A percentile compares a stretch with the other conserved stretches of the same genome.
phyloP scores from a whole-genome alignment of 768 basidiomycete species.

The Rhodotorula toruloides region DNA sequence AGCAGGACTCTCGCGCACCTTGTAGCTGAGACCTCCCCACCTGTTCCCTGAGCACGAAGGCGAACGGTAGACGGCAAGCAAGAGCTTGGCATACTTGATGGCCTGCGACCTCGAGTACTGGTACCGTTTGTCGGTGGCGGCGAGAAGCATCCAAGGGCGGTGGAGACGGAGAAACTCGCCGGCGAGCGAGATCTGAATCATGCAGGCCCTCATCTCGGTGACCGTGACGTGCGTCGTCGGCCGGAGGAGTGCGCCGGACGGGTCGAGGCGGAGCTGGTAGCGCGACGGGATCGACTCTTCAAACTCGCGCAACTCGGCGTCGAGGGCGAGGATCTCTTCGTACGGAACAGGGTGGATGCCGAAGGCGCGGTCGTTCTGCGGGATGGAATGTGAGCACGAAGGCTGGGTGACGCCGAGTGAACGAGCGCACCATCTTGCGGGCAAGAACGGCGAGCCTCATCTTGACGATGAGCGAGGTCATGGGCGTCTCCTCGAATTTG shows the following conservation, averaged over 20 bases:
- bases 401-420: too few species aligned
- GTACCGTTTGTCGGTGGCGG: conserved; percentile 9
- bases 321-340: conserved; percentile 30
- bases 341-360: conserved; percentile 33
- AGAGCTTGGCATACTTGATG: conserved; percentile 19
- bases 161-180: conserved; percentile 31
- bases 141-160: conserved; percentile 31
- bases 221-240: conserved; percentile 31
- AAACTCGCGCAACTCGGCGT: conserved; percentile 30
- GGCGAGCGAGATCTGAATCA: conserved; percentile 27
- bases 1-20: not conserved
- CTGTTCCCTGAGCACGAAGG: not conserved
- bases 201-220: conserved; percentile 36
- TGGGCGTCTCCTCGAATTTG: conserved; percentile 29
- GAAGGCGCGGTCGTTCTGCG: conserved; percentile 34
- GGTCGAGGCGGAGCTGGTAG: conserved; percentile 21
- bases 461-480: conserved; percentile 31
- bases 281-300: conserved; percentile 22
- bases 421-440: conserved; percentile 25
- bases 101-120: conserved; percentile 27
- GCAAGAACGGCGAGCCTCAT: conserved; percentile 32
- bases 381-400: not conserved
- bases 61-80: conserved; percentile 34
- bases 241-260: conserved; percentile 17
- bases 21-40: not conserved